Base-by-base conservation (phyloP, 2,329 filamentous ascomycete genomes). In the Aureobasidium namibiae region DNA sequence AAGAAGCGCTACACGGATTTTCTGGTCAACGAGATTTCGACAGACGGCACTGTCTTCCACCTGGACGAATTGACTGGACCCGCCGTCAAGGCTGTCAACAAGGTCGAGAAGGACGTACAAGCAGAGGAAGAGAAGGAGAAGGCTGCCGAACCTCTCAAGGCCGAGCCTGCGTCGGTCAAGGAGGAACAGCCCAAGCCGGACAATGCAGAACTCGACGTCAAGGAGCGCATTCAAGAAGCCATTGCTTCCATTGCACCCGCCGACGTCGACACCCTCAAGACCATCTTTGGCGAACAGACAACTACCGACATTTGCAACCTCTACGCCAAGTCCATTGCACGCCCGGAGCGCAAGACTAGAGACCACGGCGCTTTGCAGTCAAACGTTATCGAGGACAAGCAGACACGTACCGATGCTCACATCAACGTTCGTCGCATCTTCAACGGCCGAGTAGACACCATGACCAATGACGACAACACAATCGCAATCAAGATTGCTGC, bases 1-100 rank as follows among this genome's bases (percentile, higher is more conserved):
- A 90, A 90, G 76, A 84, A 87, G 68, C 80, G 90, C 65, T 96
- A 92, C 72, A 92, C 91, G 4, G 92, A 96, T 71, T 96, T 96
- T 67, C 78, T 94, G 65, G 92, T 96, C 66, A 92, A 95, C 68
- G 92, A 96, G 73, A 92, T 96, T 63, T 76, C 82, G 21, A 84
- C 86, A 31, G 82, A 87, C 67, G 91, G 91, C 16, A 74, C 84
- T 57, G 89, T 95, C 14, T 72, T 94, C 56, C 90, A 92, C 71
- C 76, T 96, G 50, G 78, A 73, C 60, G 80, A 78, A 56, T 72
- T 80, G 26, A 66, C 65, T 31, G 65, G 60, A 21, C 48, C 65
- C 34, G 61, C 38, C 14, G 61, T 65, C 57, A 63, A 63, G 49
- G 61, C 45, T 14, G 57, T 49, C 26, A 38, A 52, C 21, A 61